Base-by-base conservation (phyloP, 805 yeast genomes). In the Wickerhamia fluorescens region DNA sequence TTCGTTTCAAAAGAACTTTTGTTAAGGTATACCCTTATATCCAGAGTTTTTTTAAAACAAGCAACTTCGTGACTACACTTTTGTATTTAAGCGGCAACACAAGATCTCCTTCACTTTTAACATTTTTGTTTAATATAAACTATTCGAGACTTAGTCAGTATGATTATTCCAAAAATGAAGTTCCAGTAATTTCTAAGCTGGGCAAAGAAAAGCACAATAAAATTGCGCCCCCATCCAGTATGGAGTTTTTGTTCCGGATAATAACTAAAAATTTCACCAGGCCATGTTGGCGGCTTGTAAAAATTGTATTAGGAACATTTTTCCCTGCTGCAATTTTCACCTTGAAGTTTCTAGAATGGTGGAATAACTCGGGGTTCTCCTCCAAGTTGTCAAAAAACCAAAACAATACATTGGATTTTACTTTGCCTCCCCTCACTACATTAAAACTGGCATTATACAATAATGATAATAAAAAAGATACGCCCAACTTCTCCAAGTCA, bases 301-400 rank as follows among this genome's bases (percentile, higher is more conserved):
- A 54, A 35, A 39, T 54, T 12, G 33, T 57, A 40, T 31, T 70
- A 40, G 68, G 73, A 28, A 58, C 82, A 2, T 51, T 77, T 25
- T 74, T 89, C 55, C 96, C 96, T 0, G 67, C 80, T 0, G 84
- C 94, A 2, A 79, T 88, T 29, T 87, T 89, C 48, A 46, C 78
- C 14, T 64, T 88, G 36, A 85, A 86, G 55, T 84, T 88, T 42
- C 63, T 86, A 20, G 96, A 88, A 52, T 88, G 96, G 96, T 88
- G 95, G 94, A 75, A 76, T 36, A 71, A 82, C 15, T 75, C 87
- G 10, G 85, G 81, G 35, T 71, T 85, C 46, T 75, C 84, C 3
- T 53, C 70, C 4, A 71, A 73, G 45, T 45, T 80, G 35, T 66
- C 73, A 14, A 71, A 69, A 33, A 67, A 64, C 26, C 60, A 60